Conservation (phyloP, 495 filamentous ascomycete species). For the Daldinia concentrica region DNA sequence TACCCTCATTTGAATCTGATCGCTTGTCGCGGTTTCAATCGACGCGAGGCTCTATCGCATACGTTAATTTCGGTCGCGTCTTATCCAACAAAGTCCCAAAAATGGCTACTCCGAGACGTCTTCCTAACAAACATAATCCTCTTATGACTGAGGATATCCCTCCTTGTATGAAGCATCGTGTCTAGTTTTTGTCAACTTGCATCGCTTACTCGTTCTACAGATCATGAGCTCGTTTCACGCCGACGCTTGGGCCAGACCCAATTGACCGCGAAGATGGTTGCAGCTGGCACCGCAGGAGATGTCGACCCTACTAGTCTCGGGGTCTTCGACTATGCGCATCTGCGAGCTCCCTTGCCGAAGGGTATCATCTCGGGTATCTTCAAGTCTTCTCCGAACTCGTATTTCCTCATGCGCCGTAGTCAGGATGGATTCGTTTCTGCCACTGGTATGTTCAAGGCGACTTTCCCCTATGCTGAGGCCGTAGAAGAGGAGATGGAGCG, state of each 20-base stretch:
- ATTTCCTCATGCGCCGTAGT: constrained; percentile 97
- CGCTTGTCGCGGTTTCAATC: constrained; percentile 15
- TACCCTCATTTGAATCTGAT: constrained; percentile 4
- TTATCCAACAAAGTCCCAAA: constrained; percentile 36
- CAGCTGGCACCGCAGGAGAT: constrained; percentile 70
- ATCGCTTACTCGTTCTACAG: constrained; percentile 62
- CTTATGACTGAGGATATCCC: constrained; percentile 78
- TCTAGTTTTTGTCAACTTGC: constrained; percentile 1
- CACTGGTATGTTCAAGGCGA: constrained; percentile 99
- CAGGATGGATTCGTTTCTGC: constrained; percentile 94
- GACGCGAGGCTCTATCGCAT: constrained; percentile 14
- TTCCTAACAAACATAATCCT: constrained; percentile 79
- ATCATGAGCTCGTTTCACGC: constrained; percentile 81
- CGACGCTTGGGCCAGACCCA: constrained; percentile 93
- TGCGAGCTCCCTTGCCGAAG: constrained; percentile 88
- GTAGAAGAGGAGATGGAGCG: constrained; percentile 89
- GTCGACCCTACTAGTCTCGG: constrained; percentile 77
- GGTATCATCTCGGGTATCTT: constrained; percentile 93
- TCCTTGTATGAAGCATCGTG: constrained; percentile 56
- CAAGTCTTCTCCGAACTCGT: constrained; percentile 82
- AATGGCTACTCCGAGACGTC: constrained; percentile 68
- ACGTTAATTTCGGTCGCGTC: constrained; percentile 42
- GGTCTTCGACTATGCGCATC: constrained; percentile 93
- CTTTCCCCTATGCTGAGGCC: constrained; percentile 89
- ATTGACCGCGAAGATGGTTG: constrained; percentile 78